Percentiles rank a stretch among this genome's conserved stretches.
Evolutionary conservation across 441 rosid species (phyloP).

Genomic region (Mallotus repandus): DNA sequence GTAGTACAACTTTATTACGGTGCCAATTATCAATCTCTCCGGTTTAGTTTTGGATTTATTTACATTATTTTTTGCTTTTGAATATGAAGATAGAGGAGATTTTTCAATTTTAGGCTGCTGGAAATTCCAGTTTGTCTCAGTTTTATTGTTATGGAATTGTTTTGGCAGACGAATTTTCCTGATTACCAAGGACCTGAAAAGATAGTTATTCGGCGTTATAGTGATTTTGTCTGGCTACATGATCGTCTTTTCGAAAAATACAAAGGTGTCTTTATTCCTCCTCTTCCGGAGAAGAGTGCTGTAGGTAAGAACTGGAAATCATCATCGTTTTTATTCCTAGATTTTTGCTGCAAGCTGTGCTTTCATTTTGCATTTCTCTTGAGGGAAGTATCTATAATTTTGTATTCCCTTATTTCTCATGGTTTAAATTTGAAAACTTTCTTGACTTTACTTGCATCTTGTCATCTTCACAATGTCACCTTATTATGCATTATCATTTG

Average conservation of each 20-base stretch:
- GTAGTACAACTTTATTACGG: background rate
- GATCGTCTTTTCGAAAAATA: slow-evolving; percentile 89
- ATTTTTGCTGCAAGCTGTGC: too few species aligned
- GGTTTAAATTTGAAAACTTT: slow-evolving; percentile 2
- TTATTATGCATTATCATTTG: background rate
- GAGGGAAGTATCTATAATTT: background rate
- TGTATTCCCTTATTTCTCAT: background rate
- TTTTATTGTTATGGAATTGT: slow-evolving; percentile 7
- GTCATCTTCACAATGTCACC: background rate
- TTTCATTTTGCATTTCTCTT: background rate
- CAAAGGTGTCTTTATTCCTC: slow-evolving; percentile 92
- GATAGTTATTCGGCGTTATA: slow-evolving; percentile 92
- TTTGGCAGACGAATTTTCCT: slow-evolving; percentile 72
- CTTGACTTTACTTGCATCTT: background rate
- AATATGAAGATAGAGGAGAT: background rate
- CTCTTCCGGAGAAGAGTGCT: slow-evolving; percentile 98
- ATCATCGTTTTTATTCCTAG: too few species aligned
- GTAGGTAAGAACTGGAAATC: slow-evolving; percentile 56
- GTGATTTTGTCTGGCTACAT: slow-evolving; percentile 88
- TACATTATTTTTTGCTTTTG: background rate
- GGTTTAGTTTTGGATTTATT: background rate
- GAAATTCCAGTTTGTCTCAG: background rate
- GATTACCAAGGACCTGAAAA: slow-evolving; percentile 92
- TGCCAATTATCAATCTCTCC: background rate
- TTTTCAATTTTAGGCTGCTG: background rate